Conservation (phyloP, 2,329 filamentous ascomycete species). For the Lanzia echinophila region DNA sequence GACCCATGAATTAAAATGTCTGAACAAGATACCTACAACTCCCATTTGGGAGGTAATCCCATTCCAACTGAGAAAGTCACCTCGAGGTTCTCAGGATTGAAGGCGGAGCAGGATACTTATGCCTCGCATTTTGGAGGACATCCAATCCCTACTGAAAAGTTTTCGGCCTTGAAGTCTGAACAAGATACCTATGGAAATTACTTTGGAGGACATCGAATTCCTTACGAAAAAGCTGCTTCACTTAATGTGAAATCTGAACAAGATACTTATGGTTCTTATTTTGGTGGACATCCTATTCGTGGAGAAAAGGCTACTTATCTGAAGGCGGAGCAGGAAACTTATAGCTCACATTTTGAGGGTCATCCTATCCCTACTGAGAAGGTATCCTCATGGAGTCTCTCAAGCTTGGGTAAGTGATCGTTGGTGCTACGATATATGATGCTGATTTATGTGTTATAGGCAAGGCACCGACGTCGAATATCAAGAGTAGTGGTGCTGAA, state of each 20-base stretch:
- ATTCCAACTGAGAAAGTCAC: background rate
- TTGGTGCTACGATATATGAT: background rate
- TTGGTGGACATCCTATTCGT: background rate
- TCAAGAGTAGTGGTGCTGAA: background rate
- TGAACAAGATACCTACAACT: slow-evolving; percentile 7
- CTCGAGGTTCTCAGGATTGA: background rate
- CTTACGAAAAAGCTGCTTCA: background rate
- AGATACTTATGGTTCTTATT: slow-evolving; percentile 4
- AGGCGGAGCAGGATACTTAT: background rate
- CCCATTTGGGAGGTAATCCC: slow-evolving; percentile 8
- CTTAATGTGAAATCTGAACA: slow-evolving; percentile 2
- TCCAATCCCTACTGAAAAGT: background rate
- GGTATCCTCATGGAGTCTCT: background rate
- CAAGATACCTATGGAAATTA: background rate
- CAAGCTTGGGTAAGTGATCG: background rate
- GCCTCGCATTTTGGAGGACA: background rate
- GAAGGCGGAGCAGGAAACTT: slow-evolving; percentile 2
- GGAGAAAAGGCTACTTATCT: background rate
- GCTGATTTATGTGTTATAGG: background rate
- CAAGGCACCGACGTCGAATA: slow-evolving; percentile 2
- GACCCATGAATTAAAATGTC: background rate
- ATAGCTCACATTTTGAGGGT: slow-evolving; percentile 7
- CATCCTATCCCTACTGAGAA: slow-evolving; percentile 2
- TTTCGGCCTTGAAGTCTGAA: background rate
- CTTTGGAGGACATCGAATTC: background rate